A percentile compares a stretch with the other conserved stretches of the same genome.
Conservation (phyloP, 1,139 yeast species). For the Protomyces gravidus region DNA sequence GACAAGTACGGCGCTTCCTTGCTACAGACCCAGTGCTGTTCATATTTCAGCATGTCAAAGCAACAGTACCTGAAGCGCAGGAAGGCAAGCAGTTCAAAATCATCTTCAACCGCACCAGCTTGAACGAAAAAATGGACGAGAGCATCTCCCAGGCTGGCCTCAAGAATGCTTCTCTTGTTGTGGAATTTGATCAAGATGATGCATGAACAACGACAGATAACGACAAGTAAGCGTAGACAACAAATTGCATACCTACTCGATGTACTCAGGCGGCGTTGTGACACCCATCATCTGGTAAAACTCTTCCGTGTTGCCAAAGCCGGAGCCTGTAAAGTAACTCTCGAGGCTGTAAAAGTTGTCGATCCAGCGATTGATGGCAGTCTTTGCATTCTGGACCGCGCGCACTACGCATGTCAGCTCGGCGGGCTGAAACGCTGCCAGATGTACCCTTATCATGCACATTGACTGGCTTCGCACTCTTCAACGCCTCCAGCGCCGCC, state of each 20-base stretch:
- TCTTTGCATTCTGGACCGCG: not conserved
- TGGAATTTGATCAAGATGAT: slow-evolving; percentile 78
- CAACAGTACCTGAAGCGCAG: slow-evolving; percentile 48
- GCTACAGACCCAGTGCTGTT: slow-evolving; percentile 55
- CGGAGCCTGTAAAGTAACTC: not conserved
- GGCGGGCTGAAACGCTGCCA: no score
- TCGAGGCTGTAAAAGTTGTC: not conserved
- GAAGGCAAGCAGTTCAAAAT: slow-evolving; percentile 54
- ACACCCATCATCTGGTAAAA: not conserved
- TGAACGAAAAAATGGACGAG: slow-evolving; percentile 55
- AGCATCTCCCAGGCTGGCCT: slow-evolving; percentile 73
- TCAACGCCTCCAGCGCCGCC: not conserved
- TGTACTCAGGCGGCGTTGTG: not conserved
- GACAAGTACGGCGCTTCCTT: slow-evolving; percentile 70
- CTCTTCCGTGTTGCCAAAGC: not conserved
- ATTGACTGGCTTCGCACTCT: not conserved
- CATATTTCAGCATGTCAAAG: slow-evolving; percentile 58
- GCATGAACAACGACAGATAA: slow-evolving; percentile 60
- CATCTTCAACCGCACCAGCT: slow-evolving; percentile 60
- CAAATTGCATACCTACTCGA: not conserved
- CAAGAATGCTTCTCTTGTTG: slow-evolving; percentile 71
- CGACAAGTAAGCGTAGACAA: not conserved
- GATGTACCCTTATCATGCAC: not conserved
- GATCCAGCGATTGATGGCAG: not conserved
- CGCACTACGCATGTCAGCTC: not conserved